These are phyloP conservation scores for Coemansia sp. DNA, from an alignment of 192 early-diverging fungal genomes.

Conservation along the genomic window DNA sequence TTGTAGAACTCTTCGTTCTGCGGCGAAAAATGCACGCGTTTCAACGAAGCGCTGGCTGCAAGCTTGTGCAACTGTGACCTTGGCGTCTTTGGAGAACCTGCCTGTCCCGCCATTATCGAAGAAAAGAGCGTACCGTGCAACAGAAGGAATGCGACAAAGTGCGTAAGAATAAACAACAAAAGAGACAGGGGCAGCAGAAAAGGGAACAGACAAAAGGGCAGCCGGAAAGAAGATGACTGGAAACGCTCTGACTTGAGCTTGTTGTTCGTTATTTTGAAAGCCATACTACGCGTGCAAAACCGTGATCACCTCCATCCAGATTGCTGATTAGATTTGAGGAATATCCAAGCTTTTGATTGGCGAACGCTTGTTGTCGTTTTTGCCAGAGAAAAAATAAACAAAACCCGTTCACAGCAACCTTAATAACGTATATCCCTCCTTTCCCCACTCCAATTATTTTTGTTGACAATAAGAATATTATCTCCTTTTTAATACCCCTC, in stretches of 20 bases:
- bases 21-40: slow-evolving; percentile 48
- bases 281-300: too few relatives aligned
- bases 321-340: too few relatives aligned
- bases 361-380: too few relatives aligned
- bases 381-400: too few relatives aligned
- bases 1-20: slow-evolving; percentile 39
- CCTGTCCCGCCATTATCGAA: not conserved
- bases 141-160: not conserved
- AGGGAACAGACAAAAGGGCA: too few relatives aligned
- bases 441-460: not conserved
- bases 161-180: too few relatives aligned
- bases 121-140: not conserved
- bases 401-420: not conserved
- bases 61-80: slow-evolving; percentile 2
- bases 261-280: too few relatives aligned
- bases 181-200: too few relatives aligned
- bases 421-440: not conserved
- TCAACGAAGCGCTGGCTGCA: slow-evolving; percentile 14
- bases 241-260: too few relatives aligned
- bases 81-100: not conserved
- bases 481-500: not conserved
- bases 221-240: too few relatives aligned
- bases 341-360: too few relatives aligned
- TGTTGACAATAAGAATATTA: not conserved
- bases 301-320: too few relatives aligned